Base-by-base conservation (phyloP, 31 red algal genomes). In the Endocladia muricata region DNA sequence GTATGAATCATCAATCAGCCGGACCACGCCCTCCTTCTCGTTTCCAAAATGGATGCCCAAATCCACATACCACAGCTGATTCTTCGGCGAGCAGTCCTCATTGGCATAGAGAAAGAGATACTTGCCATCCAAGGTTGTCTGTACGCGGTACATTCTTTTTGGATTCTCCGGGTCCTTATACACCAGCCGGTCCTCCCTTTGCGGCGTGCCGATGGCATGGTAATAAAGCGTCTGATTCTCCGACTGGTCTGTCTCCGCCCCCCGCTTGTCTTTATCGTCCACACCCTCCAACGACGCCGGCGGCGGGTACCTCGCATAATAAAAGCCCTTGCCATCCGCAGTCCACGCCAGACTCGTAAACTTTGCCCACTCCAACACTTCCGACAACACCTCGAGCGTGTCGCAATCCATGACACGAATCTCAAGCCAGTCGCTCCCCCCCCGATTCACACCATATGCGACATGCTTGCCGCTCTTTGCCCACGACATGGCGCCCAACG, bases 291-390 rank as follows among this genome's bases (percentile, higher is more conserved):
- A 37, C 21, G 85, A 89, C 34, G 61, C 44, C 1, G 90, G 90
- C 25, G 85, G 49, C 7, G 81, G 82, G 48, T 78, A 94, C 21
- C 91, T 65, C 38, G 62, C 68, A 62, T 94, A 94, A 78, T 94
- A 94, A 76, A 94, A 94, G 44, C 84, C 91, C 40, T 70, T 23
- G 38, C 43, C 55, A 44, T 94, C 84, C 36, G 88, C 55, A 37
- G 73, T 73, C 91, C 91, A 94, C 29, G 91, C 84, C 55, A 89
- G 63, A 26, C 76, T 81, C 11, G 77, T 82, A 57, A 89, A 94
- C 48, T 89, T 88, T 39, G 91, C 84, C 91, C 91, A 94, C 41
- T 89, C 77, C 58, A 93, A 66, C 23, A 43, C 9, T 28, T 93
- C 81, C 6, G 66, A 38, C 21, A 86, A 52, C 11, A 52, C 41